phyloP scores from a whole-genome alignment of 257 asterid species.

The Fraxinus cuspidata region DNA sequence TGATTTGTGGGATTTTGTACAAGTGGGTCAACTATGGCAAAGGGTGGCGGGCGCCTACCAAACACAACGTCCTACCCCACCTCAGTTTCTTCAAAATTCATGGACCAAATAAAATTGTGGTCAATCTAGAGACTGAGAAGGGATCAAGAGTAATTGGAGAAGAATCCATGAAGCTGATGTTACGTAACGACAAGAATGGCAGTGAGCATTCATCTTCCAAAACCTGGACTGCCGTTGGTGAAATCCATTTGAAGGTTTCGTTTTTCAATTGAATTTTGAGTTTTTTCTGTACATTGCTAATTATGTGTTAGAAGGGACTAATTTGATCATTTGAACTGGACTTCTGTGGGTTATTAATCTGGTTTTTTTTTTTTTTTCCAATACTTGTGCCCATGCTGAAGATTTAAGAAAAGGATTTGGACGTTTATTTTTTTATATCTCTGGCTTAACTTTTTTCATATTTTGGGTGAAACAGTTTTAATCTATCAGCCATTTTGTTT shows the following conservation, averaged over 20 bases:
- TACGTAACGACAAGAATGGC: constrained; percentile 36
- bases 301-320: no score
- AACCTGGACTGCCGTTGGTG: constrained; percentile 71
- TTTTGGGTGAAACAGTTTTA: no score
- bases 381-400: no score
- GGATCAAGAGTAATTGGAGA: constrained; percentile 83
- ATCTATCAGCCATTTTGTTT: no score
- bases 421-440: no score
- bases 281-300: no score
- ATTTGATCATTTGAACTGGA: no score
- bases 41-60: constrained; percentile 93
- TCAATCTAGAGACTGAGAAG: constrained; percentile 62
- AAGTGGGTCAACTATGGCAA: constrained; percentile 96
- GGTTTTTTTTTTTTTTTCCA: no score
- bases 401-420: no score
- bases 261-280: background rate
- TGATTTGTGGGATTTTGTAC: constrained; percentile 66
- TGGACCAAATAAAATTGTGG: constrained; percentile 75
- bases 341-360: no score
- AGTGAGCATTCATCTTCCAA: constrained; percentile 36
- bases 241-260: constrained; percentile 84
- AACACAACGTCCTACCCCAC: no score
- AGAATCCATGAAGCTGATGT: constrained; percentile 58
- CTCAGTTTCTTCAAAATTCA: constrained; percentile 88
- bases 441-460: no score